Evolutionary conservation across 768 basidiomycete species (phyloP), one percentile per base, ranked within the genome.

Genomic region (Mycena maculata): DNA sequence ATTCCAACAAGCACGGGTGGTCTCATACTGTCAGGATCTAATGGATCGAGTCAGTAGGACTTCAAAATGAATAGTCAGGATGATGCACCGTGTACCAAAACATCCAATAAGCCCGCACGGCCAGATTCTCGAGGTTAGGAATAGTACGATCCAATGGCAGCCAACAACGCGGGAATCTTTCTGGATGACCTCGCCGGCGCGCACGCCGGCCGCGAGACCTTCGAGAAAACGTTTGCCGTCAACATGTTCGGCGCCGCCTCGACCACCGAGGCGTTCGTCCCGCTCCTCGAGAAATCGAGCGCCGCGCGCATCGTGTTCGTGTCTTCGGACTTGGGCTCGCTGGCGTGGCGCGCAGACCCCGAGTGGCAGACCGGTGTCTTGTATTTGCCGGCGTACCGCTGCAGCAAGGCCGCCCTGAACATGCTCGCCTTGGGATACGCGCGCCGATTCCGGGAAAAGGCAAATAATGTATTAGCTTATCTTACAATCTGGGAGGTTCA

Each of bases 211-310:
- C 47, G 64, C 33, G 42, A 42, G 16, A 20, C 11, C 18, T 52
- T 67, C 12, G 41, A 67, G 38, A 11, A 33, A 49, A 62, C 60
- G 25, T 67, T 61, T 33, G 45, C 38, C 10, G 60, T 60, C 1
- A 67, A 67, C 38, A 27, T 41, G 1, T 59, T 50, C 22, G 53
- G 66, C n/a, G 60, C 60, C 11, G 66, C 66, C 0, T 28, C 41
- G 22, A 49, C 42, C 13, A 61, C 66, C 6, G 66, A 62, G n/a
- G 52, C 66, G n/a, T 62, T 67, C 45, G 22, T 67, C 53, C 60
- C 66, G 11, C 54, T 67, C 1, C 66, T 67, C 41, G 47, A 52
- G 13, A 61, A 67, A 30, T 58, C 66, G 8, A 12, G 42, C 48
- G 48, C 39, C 41, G 42, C 66, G 10, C 50, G 55, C 28, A 10